Conservation (phyloP, 345 rosid genomes). For the Heritiera littoralis region DNA sequence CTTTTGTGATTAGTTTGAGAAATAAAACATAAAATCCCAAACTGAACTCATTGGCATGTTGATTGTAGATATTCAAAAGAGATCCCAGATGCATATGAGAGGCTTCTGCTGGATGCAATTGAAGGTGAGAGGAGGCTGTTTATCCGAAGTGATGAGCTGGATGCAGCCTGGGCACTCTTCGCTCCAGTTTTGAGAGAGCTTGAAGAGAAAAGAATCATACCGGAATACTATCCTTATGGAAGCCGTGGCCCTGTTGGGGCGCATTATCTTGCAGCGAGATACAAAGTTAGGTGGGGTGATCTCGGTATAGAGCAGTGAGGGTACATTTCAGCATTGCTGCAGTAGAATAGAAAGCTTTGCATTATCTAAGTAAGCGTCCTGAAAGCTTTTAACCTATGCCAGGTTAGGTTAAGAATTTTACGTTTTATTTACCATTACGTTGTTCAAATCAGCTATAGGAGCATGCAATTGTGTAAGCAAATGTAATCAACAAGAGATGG, state of each 20-base stretch:
- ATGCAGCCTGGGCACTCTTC: constrained; percentile 93
- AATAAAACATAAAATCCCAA: neutral
- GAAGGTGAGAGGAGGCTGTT: constrained; percentile 97
- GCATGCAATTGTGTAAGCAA: constrained; percentile 3
- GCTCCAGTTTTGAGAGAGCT: constrained; percentile 81
- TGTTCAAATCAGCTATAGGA: neutral
- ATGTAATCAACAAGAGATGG: neutral
- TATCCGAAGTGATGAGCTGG: constrained; percentile 93
- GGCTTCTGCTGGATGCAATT: constrained; percentile 89
- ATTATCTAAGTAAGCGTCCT: too few relatives aligned
- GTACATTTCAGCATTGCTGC: neutral
- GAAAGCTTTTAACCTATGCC: neutral
- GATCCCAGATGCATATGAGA: constrained; percentile 98
- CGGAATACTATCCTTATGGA: constrained; percentile 95
- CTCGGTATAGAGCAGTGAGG: constrained; percentile 58
- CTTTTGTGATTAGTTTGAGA: neutral
- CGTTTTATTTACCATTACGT: neutral
- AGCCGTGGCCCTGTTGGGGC: constrained; percentile 99
- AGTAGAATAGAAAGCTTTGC: neutral
- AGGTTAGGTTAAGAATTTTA: neutral
- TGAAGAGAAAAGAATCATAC: constrained; percentile 75
- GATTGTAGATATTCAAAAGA: constrained; percentile 78
- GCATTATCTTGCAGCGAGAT: constrained; percentile 92
- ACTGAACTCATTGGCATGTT: neutral
- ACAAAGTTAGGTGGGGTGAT: constrained; percentile 95